phyloP scores from a whole-genome alignment of 192 early-diverging fungal genomes.

The Phycomyces nitens region DNA sequence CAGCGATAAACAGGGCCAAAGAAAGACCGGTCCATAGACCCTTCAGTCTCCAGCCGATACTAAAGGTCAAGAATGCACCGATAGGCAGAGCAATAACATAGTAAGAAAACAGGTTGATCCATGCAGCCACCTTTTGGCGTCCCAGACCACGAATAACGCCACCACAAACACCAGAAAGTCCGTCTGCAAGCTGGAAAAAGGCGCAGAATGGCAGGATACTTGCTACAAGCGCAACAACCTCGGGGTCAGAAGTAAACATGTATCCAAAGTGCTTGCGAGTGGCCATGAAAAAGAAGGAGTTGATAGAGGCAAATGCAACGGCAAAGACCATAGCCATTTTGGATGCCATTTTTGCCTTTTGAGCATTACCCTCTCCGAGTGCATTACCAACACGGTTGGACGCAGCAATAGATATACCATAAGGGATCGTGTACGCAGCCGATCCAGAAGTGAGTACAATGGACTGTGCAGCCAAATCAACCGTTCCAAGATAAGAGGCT shows the following conservation, averaged over 20 bases:
- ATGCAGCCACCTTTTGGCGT: conserved; percentile 61
- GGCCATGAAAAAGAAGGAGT: conserved; percentile 48
- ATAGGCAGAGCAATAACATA: conserved; percentile 70
- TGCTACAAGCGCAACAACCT: conserved; percentile 69
- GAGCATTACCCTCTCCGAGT: conserved; percentile 53
- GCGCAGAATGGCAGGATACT: conserved; percentile 77
- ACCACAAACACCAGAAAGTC: conserved; percentile 55
- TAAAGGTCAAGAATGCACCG: conserved; percentile 55
- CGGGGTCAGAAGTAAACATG: conserved; percentile 64
- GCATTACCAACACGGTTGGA: conserved; percentile 81
- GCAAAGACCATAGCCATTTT: conserved; percentile 48
- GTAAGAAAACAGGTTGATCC: conserved; percentile 57
- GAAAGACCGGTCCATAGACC: conserved; percentile 64
- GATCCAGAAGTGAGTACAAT: conserved; percentile 71
- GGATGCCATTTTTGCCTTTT: conserved; percentile 49
- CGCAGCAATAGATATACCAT: conserved; percentile 76
- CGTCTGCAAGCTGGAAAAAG: conserved; percentile 72
- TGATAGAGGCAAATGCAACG: conserved; percentile 47
- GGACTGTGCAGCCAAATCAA: conserved; percentile 79
- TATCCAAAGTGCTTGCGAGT: conserved; percentile 58
- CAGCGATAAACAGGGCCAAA: conserved; percentile 35
- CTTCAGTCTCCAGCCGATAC: conserved; percentile 47
- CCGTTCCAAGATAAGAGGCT: conserved; percentile 71
- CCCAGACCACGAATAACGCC: conserved; percentile 79
- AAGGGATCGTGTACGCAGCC: conserved; percentile 70